A percentile compares a stretch with the other conserved stretches of the same genome.
Conservation (phyloP, 306 rosid genomes). For the Pyrus bretschneideri region DNA sequence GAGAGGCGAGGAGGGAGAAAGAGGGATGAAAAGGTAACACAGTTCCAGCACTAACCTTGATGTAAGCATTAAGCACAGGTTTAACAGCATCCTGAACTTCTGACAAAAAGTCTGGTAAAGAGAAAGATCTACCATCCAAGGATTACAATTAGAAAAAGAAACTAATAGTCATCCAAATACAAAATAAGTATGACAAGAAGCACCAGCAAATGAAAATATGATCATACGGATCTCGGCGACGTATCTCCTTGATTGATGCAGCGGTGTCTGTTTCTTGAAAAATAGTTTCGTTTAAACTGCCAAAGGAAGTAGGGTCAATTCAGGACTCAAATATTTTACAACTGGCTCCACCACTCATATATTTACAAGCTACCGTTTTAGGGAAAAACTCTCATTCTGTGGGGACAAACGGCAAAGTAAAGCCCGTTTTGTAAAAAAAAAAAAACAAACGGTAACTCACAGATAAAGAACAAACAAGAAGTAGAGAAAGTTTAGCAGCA, state of each 20-base stretch:
- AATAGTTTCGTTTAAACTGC: slow-evolving; percentile 76
- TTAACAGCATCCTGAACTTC: slow-evolving; percentile 84
- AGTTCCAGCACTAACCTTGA: slow-evolving; percentile 41
- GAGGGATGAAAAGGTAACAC: neutral
- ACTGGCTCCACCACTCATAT: neutral
- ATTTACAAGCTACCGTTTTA: neutral
- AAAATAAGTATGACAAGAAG: slow-evolving; percentile 8
- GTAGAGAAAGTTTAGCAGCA: slow-evolving; percentile 6
- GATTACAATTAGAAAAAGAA: neutral
- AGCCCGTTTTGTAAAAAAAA: neutral
- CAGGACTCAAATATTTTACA: slow-evolving; percentile 13
- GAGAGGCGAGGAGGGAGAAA: neutral
- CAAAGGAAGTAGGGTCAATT: slow-evolving; percentile 10
- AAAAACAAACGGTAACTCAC: neutral
- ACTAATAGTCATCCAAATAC: slow-evolving; percentile 12
- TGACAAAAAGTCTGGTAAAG: slow-evolving; percentile 69
- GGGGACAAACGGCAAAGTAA: neutral
- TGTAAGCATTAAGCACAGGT: slow-evolving; percentile 86
- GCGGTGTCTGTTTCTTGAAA: slow-evolving; percentile 94
- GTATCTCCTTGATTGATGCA: slow-evolving; percentile 78
- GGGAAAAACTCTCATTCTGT: neutral
- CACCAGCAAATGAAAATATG: slow-evolving; percentile 12
- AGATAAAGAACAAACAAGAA: slow-evolving; percentile 5
- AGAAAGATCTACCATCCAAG: slow-evolving; percentile 52
- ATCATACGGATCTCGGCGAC: slow-evolving; percentile 78